phyloP scores from a whole-genome alignment of 2,329 filamentous ascomycete species.

The Cladorrhinum sp. region DNA sequence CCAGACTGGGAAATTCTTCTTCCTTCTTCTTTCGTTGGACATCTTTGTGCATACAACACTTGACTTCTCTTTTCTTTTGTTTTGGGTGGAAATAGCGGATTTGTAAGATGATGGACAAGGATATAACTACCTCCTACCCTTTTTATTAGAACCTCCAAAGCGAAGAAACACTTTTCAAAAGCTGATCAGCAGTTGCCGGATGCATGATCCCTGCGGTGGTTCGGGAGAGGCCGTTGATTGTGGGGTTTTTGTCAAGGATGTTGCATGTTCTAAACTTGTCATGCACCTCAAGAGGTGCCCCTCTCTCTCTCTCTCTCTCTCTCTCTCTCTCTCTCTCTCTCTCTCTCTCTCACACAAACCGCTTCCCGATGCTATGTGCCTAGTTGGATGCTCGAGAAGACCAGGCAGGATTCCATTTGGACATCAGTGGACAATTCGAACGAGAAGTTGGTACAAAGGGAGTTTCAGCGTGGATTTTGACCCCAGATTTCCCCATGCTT shows the following conservation, averaged over 20 bases:
- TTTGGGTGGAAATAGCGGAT: background rate
- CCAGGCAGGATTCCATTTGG: too few species aligned
- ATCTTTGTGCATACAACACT: background rate
- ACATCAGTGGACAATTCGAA: too few species aligned
- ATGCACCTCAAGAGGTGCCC: too few species aligned
- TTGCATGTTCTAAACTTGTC: too few species aligned
- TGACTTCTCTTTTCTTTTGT: background rate
- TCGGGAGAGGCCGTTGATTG: background rate
- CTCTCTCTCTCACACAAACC: too few species aligned
- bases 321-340: too few species aligned
- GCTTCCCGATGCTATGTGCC: too few species aligned
- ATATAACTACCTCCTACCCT: background rate
- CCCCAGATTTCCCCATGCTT: too few species aligned
- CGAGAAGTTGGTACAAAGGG: too few species aligned
- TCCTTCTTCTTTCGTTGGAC: background rate
- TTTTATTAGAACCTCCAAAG: background rate
- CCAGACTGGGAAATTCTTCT: background rate
- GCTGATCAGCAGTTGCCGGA: background rate
- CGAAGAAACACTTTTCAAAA: background rate
- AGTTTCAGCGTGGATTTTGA: too few species aligned
- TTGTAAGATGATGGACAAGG: background rate
- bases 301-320: too few species aligned
- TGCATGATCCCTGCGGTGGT: background rate
- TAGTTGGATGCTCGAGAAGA: too few species aligned
- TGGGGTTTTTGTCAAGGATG: background rate